Evolutionary conservation across 805 yeast species (phyloP).

Genomic region (Zygosaccharomyces kombuchaensis): DNA sequence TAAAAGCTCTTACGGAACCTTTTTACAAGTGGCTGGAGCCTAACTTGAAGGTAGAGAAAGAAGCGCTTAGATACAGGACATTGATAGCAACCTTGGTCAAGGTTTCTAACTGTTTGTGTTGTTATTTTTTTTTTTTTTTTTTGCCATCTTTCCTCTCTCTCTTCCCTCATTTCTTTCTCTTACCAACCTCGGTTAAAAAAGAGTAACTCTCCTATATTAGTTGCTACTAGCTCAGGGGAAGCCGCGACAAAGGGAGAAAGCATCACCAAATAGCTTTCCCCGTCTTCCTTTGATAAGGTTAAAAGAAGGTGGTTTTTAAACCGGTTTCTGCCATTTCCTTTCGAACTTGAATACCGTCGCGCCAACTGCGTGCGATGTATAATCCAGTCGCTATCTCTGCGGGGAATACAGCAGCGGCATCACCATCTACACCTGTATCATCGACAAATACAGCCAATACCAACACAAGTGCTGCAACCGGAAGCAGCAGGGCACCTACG

Average conservation of each 20-base stretch:
- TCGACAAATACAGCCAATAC: constrained; percentile 5
- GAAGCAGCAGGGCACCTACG: constrained; percentile 5
- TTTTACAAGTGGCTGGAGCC: constrained; percentile 4
- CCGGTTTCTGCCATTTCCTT: neutral
- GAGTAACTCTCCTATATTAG: neutral
- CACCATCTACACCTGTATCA: constrained; percentile 4
- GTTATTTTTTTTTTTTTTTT: neutral
- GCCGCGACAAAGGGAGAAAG: neutral
- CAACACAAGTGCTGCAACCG: constrained; percentile 4
- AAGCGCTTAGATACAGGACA: neutral
- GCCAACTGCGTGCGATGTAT: constrained; percentile 8
- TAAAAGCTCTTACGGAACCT: neutral
- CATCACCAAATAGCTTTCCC: neutral
- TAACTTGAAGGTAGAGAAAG: neutral
- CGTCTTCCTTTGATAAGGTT: neutral
- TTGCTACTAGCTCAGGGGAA: neutral
- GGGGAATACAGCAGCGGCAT: constrained; percentile 4
- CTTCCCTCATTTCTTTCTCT: neutral
- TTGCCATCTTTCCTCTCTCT: neutral
- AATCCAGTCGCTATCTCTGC: constrained; percentile 13
- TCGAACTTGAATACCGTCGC: neutral
- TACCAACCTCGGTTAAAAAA: neutral
- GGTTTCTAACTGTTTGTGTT: neutral
- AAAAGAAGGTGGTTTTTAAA: neutral
- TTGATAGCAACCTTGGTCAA: neutral